Base-by-base conservation (phyloP, 2,329 filamentous ascomycete genomes). In the Fonsecaea monophora region DNA sequence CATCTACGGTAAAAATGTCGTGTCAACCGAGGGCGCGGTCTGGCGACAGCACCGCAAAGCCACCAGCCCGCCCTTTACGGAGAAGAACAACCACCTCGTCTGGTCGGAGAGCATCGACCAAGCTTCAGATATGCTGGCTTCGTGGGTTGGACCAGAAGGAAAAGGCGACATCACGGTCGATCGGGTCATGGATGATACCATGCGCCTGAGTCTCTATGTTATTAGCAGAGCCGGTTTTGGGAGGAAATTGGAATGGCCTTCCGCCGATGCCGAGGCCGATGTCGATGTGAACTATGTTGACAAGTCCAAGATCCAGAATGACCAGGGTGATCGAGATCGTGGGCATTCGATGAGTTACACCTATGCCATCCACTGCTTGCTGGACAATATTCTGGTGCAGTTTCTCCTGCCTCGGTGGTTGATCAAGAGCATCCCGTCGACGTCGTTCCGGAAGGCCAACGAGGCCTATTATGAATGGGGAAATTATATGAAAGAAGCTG, bases 41-140 rank as follows among this genome's bases (percentile, higher is more conserved):
- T 94, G 90, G 91, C 87, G 88, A 37, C 83, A 86, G 77, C 91
- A 94, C 76, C 86, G 91, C 68, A 92, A 90, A 78, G 84, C 89
- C 53, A 90, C 88, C 0, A 86, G 88, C 34, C 87, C 90, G 0
- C 87, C 87, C 3, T 94, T 94, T 77, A 92, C 89, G 65, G 91
- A 94, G 79, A 88, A 85, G 78, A 94, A 92, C 76, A 89, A 91
- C 64, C 82, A 84, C 13, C 76, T 91, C 32, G 87, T 91, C 1
- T 92, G 89, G 77, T 79, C 79, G 8, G 88, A 91, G 75, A 83
- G 85, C 1, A 80, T 90, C 63, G 79, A 82, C 64, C 90, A 94
- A 79, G 85, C 89, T 0, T 79, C 85, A 68, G 83, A 84, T 12
- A 85, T 92, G 85, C 73, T 91, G 35, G 75, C 78, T 40, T 81